These are phyloP conservation scores for Amniculicola lignicola DNA, from an alignment of 495 filamentous ascomycete genomes.

Conservation along the genomic window DNA sequence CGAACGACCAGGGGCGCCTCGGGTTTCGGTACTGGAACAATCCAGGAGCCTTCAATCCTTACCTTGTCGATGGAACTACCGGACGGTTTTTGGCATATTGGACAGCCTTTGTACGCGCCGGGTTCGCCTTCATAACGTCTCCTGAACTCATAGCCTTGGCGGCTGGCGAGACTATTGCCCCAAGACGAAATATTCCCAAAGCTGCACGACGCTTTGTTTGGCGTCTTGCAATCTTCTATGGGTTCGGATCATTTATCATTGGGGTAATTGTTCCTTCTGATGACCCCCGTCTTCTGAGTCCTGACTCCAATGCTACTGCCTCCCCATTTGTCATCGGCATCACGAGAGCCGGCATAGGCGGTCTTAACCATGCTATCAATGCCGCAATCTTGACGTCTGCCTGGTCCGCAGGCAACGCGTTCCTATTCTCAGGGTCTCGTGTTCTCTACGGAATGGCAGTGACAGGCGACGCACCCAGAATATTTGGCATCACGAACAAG, in stretches of 20 bases:
- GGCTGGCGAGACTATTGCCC: slow-evolving; percentile 24
- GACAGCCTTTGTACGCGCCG: slow-evolving; percentile 18
- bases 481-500: slow-evolving; percentile 26
- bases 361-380: slow-evolving; percentile 30
- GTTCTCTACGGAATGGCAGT: slow-evolving; percentile 30
- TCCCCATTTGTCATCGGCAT: slow-evolving; percentile 32
- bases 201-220: slow-evolving; percentile 26
- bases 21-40: slow-evolving; percentile 34
- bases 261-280: slow-evolving; percentile 22
- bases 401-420: slow-evolving; percentile 33
- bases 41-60: slow-evolving; percentile 34
- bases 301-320: slow-evolving; percentile 17
- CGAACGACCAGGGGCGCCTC: slow-evolving; percentile 24
- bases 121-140: slow-evolving; percentile 25
- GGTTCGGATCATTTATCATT: slow-evolving; percentile 29
- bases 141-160: slow-evolving; percentile 28
- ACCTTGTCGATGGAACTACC: slow-evolving; percentile 20
- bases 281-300: slow-evolving; percentile 11
- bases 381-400: slow-evolving; percentile 30
- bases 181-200: slow-evolving; percentile 29
- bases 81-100: slow-evolving; percentile 24
- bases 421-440: slow-evolving; percentile 28
- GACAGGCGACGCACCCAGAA: slow-evolving; percentile 24
- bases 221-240: slow-evolving; percentile 28
- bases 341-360: slow-evolving; percentile 17